phyloP scores from a whole-genome alignment of 2,329 filamentous ascomycete genomes.

The Didymella exigua region DNA sequence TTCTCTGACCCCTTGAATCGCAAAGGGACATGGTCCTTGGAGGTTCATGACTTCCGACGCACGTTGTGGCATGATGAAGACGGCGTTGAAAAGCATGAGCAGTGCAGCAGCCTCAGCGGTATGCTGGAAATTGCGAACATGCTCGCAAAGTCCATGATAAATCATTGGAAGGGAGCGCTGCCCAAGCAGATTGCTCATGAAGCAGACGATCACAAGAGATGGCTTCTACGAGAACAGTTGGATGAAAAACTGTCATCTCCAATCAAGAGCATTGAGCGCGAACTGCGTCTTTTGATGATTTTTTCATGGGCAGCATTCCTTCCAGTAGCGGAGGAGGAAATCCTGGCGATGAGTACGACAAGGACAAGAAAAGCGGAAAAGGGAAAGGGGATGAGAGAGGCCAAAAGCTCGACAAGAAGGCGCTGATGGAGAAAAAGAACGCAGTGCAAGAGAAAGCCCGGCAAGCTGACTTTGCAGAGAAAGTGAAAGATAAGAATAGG shows the following conservation, averaged over 20 bases:
- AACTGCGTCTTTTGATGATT: background rate
- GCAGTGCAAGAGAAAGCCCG: background rate
- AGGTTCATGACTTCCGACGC: background rate
- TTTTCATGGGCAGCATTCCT: background rate
- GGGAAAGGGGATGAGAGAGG: background rate
- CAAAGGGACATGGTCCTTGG: background rate
- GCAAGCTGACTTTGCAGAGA: background rate
- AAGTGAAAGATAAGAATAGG: background rate
- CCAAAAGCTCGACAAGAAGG: background rate
- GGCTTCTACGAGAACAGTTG: background rate
- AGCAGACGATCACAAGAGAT: background rate
- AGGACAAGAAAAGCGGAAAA: background rate
- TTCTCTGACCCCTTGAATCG: background rate
- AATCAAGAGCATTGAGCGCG: background rate
- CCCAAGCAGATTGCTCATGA: background rate
- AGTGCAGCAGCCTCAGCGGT: background rate
- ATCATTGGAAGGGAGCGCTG: background rate
- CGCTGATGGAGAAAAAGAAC: background rate
- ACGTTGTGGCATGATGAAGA: background rate
- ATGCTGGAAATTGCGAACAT: too few relatives aligned
- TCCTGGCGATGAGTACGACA: background rate
- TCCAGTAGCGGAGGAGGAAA: background rate
- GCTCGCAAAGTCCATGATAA: background rate
- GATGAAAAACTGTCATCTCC: background rate
- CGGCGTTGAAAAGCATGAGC: background rate